Evolutionary conservation across 2,329 filamentous ascomycete species (phyloP).

Genomic region (Emmonsiellopsis sp.): DNA sequence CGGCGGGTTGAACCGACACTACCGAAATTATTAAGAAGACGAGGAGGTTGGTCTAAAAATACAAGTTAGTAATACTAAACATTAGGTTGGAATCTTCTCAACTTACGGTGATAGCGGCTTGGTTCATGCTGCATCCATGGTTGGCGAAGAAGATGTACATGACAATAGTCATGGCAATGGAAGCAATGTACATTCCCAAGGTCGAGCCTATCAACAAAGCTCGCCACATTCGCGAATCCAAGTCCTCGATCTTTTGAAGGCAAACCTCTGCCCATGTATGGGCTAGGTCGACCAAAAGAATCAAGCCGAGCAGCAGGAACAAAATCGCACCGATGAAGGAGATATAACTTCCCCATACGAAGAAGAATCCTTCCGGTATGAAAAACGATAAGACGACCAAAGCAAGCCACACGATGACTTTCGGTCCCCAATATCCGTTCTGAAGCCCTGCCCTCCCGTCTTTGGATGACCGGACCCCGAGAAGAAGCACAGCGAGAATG

Average conservation of each 20-base stretch:
- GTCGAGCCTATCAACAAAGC: slow-evolving; percentile 84
- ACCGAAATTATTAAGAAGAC: slow-evolving; percentile 71
- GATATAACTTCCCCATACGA: slow-evolving; percentile 92
- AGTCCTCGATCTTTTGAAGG: slow-evolving; percentile 82
- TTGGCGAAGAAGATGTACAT: slow-evolving; percentile 95
- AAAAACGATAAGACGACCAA: slow-evolving; percentile 88
- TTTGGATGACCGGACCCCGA: slow-evolving; percentile 80
- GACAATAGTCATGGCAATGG: slow-evolving; percentile 85
- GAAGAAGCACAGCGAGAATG: slow-evolving; percentile 69
- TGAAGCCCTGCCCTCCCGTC: slow-evolving; percentile 81
- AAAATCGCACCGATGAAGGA: slow-evolving; percentile 80
- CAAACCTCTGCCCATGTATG: slow-evolving; percentile 98
- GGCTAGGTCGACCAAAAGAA: slow-evolving; percentile 87
- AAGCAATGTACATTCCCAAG: slow-evolving; percentile 83
- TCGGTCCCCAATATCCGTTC: slow-evolving; percentile 98
- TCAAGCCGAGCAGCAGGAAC: slow-evolving; percentile 84
- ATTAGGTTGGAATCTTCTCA: neutral
- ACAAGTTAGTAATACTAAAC: slow-evolving; percentile 11
- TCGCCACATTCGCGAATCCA: slow-evolving; percentile 76
- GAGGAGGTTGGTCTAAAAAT: slow-evolving; percentile 62
- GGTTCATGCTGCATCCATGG: slow-evolving; percentile 83
- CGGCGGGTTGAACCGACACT: slow-evolving; percentile 77
- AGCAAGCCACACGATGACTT: slow-evolving; percentile 78
- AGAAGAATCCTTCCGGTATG: slow-evolving; percentile 89
- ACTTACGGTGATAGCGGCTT: slow-evolving; percentile 73